phyloP scores from a whole-genome alignment of 2,329 filamentous ascomycete genomes.

The Exophiala lecanii-corni region DNA sequence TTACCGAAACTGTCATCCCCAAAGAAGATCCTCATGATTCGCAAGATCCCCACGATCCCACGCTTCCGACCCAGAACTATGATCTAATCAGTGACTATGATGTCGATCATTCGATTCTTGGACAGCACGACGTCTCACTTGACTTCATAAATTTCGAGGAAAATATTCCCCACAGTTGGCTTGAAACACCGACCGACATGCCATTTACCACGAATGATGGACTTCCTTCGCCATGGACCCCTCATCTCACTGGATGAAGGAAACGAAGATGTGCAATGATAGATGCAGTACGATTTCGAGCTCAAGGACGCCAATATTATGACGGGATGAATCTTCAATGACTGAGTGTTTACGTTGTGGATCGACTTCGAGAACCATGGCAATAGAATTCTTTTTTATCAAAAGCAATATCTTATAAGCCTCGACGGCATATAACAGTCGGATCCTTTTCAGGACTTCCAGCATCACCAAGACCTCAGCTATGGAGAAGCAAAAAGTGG shows the following conservation, averaged over 20 bases:
- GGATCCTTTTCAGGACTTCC: no score
- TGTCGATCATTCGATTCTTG: background rate
- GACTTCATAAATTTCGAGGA: background rate
- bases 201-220: background rate
- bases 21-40: background rate
- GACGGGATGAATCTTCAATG: no score
- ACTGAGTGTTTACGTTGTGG: no score
- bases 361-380: no score
- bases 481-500: no score
- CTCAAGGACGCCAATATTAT: no score
- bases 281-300: no score
- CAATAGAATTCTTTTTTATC: no score
- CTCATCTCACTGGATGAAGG: background rate
- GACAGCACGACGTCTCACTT: background rate
- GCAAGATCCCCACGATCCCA: background rate
- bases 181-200: background rate
- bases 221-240: constrained; percentile 1
- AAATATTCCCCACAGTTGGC: background rate
- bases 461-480: no score
- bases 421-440: no score
- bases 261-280: no score
- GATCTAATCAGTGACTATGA: constrained; percentile 1
- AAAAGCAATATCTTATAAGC: no score
- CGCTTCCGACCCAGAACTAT: background rate
- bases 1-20: background rate